Evolutionary conservation across 768 basidiomycete genomes (phyloP), one percentile per base, ranked within the genome.

Genomic region (Boletus tomentosulus): DNA sequence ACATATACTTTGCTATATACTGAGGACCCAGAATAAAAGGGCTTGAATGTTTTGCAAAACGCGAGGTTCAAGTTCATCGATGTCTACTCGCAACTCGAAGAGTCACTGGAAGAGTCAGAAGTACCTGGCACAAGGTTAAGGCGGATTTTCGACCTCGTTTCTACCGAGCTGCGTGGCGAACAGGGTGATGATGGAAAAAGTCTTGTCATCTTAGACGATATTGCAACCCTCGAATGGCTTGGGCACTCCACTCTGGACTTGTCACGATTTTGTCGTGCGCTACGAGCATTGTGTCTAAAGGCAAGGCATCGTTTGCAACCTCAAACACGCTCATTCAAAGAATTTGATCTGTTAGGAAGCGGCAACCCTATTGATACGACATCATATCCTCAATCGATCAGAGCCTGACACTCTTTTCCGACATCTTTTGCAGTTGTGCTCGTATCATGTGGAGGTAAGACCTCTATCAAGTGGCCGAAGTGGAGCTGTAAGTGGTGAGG

Each of bases 401-500:
- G 83, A 84, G 50, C 77, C 79, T 0, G 86, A 89, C 58, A 77
- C 82, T 34, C 66, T 88, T 1, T 78, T 87, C 48, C 76, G 77
- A 31, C 71, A 75, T 30, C 70, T 91, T 22, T 69, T 84, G 19
- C 85, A 88, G 50, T 65, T 86, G 3, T 84, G 80, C 57, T 74
- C 82, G 3, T 85, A 85, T 57, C 87, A 89, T 59, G 60, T 91
- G 4, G 89, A 91, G 54, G 84, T 91, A 2, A 74, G 78, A 38
- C 82, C 89, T 1, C 73, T 92, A 7, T 74, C 83, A 1, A 90
- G 86, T 57, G 89, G 89, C 5, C 74, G 83, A 25, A 92, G 90
- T 56, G 89, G 88, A 3, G 76, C 83, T 22, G 85, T 92, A 28
- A 88, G 82, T 54, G 90, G 89, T 19, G 86, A 90, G 76, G 89